Base-by-base conservation (phyloP, 2,329 filamentous ascomycete species). In the Xylogone sp. region DNA sequence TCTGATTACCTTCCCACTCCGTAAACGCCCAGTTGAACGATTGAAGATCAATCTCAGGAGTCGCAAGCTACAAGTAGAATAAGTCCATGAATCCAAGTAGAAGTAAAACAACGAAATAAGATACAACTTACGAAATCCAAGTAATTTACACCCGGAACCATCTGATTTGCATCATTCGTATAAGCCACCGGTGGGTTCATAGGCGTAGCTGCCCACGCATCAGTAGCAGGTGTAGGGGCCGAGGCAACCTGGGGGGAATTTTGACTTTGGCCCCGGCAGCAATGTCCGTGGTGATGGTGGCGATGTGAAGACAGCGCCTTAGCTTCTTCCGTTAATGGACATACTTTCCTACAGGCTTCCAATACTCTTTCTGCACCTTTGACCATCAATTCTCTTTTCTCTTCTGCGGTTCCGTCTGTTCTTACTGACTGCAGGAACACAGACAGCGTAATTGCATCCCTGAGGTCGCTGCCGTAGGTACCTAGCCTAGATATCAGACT, bases 361-460 rank as follows among this genome's bases (percentile, higher is more conserved):
- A 60, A 48, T n/a, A 59, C 56, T 63, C 69, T 63, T 20, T 58
- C 61, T 1, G 62, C 61, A 3, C 63, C 65, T 42, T 59, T 54
- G 16, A 58, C 57, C 62, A 68, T 65, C 39, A 54, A 50, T 2
- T 52, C 48, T 19, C 61, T 57, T 51, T 61, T 64, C 42, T 60
- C 53, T 39, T 63, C 58, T 1, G 52, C 45, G 18, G 59, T 58
- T 3, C 64, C 65, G 27, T 62, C 64, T 9, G 58, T 57, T 10
- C 65, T 61, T 6, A 63, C 61, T 2, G 60, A 62, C 43, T 67
- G 61, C 2, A 68, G 53, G 3, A 65, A 60, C 2, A 66, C 58
- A 3, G 63, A 54, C 6, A 69, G 52, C 1, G 67, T 59, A 2
- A 68, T 42, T 9, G 68, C 51, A 24, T 66, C 61, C 45, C 68